A percentile compares a stretch with the other conserved stretches of the same genome.
Evolutionary conservation across 805 yeast genomes (phyloP).

Genomic region (Candida easanensis): DNA sequence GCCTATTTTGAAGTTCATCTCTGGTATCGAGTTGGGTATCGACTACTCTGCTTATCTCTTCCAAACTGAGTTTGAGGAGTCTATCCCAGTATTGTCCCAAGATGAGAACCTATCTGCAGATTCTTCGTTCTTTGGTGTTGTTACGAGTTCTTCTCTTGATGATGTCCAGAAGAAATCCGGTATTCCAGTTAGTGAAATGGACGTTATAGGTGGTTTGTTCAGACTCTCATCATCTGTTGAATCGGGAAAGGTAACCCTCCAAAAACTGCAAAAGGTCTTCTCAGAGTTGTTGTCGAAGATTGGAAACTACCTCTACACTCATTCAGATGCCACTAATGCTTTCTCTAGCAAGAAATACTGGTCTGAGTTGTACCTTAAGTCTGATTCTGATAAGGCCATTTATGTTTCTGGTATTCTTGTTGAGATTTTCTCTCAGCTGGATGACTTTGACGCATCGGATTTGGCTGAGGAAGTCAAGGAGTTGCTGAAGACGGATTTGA

Average conservation of each 20-base stretch:
- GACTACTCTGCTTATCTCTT: constrained; percentile 22
- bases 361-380: constrained; percentile 22
- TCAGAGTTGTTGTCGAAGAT: constrained; percentile 41
- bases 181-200: constrained; percentile 44
- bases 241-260: constrained; percentile 23
- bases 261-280: constrained; percentile 28
- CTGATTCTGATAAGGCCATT: constrained; percentile 23
- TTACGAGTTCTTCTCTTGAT: constrained; percentile 31
- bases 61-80: constrained; percentile 16
- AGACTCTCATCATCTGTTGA: constrained; percentile 35
- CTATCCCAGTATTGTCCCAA: constrained; percentile 10
- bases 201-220: constrained; percentile 43
- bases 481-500: constrained; percentile 4
- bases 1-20: constrained; percentile 11
- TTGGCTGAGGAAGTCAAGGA: constrained; percentile 14
- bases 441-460: constrained; percentile 14
- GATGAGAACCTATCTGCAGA: constrained; percentile 17
- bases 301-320: constrained; percentile 37
- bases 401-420: constrained; percentile 33
- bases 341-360: constrained; percentile 30
- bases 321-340: constrained; percentile 14
- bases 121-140: constrained; percentile 33
- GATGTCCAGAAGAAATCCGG: constrained; percentile 30
- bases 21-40: constrained; percentile 19
- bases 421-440: constrained; percentile 36